Conservation (phyloP, 305 asterid genomes). For the Salvia sclarea region DNA sequence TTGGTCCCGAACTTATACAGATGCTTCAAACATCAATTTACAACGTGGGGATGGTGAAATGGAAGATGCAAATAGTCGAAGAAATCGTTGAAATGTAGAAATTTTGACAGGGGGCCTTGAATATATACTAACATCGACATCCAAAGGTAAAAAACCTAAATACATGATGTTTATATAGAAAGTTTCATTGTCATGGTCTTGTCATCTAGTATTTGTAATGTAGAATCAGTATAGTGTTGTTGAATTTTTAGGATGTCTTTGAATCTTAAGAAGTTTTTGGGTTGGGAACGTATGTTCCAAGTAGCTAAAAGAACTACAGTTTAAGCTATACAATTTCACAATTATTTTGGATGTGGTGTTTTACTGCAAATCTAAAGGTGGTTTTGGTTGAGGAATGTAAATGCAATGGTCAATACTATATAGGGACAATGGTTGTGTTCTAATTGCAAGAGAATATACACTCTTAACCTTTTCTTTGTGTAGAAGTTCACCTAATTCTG, state of each 20-base stretch:
- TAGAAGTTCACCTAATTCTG: too few species aligned
- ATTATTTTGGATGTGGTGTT: neutral
- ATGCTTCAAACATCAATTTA: neutral
- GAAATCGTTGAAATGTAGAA: conserved; percentile 16
- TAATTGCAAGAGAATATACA: neutral
- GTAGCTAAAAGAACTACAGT: neutral
- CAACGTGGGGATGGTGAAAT: conserved; percentile 3
- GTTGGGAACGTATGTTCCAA: neutral
- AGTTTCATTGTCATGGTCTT: neutral
- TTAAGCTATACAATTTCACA: neutral
- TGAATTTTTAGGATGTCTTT: neutral
- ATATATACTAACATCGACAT: conserved; percentile 27
- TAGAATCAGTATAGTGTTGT: conserved; percentile 4
- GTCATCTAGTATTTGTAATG: neutral
- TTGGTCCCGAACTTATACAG: neutral
- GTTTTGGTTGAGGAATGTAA: neutral
- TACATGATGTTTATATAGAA: conserved; percentile 16
- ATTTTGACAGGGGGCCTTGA: conserved; percentile 22
- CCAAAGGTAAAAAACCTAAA: neutral
- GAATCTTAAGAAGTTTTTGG: conserved; percentile 5
- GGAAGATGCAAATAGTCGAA: conserved; percentile 20
- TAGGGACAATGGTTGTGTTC: neutral
- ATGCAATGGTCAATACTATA: neutral
- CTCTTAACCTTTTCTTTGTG: too few species aligned
- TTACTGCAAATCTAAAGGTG: neutral